Base-by-base conservation (phyloP, 768 basidiomycete species). In the Leccinellum rugosiceps region DNA sequence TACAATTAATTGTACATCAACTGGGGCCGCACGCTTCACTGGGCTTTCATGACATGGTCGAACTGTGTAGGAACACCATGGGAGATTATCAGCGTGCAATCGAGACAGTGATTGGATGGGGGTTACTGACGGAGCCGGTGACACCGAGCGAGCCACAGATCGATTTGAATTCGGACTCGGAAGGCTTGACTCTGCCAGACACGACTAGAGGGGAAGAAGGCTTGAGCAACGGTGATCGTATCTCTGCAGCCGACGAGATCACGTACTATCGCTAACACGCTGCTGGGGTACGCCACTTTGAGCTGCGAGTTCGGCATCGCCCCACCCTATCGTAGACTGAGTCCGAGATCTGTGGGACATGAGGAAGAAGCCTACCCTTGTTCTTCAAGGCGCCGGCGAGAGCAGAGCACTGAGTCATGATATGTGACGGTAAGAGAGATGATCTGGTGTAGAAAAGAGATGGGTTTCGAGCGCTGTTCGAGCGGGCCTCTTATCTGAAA, bases 191-290 rank as follows among this genome's bases (percentile, higher is more conserved):
- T 0, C 19, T 61, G 7, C 79, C 83, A 11, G 75, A 74, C 69
- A 81, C 77, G 61, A 87, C 86, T 87, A 56, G 52, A 26, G 44
- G 32, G 25, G 35, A 48, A 6, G 26, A 26, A n/a, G 26, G 11
- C 2, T 35, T 46, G 11, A 50, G 31, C 14, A 46, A 13, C 19
- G 25, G 15, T 15, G 43, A 47, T 30, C n/a, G 3, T 23, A 15
- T 6, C 3, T 3, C 14, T 9, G 2, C 19, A 23, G 17, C 32
- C 9, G 15, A 50, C 11, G 31, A 51, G 13, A 2, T 14, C 38
- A 74, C 80, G 57, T 63, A 89, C 88, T 79, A 46, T 79, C 78
- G 45, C 73, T 70, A 50, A 90, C 78, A 55, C 78, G 84, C 32
- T 78, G 71, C 65, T 80, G 75, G 43, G 65, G 48, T 47, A 70